Percentiles rank a stretch among this genome's conserved stretches.
Evolutionary conservation across 2,329 filamentous ascomycete genomes (phyloP).

Genomic region (Fusarium sp.): DNA sequence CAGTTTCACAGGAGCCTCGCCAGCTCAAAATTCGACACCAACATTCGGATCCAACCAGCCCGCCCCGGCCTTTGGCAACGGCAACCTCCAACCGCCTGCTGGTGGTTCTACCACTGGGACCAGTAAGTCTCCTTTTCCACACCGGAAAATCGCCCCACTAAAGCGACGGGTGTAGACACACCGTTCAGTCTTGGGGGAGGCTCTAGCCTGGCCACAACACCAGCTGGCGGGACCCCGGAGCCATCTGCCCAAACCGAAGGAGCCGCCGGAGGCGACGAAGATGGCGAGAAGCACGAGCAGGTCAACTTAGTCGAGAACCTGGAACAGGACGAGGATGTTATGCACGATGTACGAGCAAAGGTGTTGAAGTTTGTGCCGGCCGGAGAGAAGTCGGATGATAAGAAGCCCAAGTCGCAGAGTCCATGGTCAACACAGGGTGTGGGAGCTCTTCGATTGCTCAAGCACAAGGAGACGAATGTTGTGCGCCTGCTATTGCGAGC

Average conservation of each 20-base stretch:
- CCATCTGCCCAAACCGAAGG: conserved; percentile 63
- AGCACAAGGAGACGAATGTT: conserved; percentile 76
- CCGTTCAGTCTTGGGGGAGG: conserved; percentile 69
- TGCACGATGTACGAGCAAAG: conserved; percentile 80
- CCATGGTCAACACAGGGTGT: conserved; percentile 79
- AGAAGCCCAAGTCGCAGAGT: conserved; percentile 63
- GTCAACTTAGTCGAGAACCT: conserved; percentile 76
- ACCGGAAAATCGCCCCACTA: conserved; percentile 61
- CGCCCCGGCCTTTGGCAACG: conserved; percentile 55
- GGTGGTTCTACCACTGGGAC: conserved; percentile 62
- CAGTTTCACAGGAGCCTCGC: conserved; percentile 56
- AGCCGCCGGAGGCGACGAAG: conserved; percentile 60
- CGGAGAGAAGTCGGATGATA: conserved; percentile 61
- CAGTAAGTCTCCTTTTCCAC: conserved; percentile 60
- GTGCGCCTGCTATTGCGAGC: conserved; percentile 78
- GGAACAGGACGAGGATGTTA: conserved; percentile 78
- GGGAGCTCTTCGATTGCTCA: conserved; percentile 78
- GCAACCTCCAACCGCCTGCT: conserved; percentile 58
- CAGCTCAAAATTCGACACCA: conserved; percentile 49
- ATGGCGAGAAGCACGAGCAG: conserved; percentile 74
- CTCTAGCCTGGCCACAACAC: conserved; percentile 72
- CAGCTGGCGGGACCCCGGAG: conserved; percentile 70
- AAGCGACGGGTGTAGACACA: conserved; percentile 65
- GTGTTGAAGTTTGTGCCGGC: conserved; percentile 71
- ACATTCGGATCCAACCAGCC: conserved; percentile 54